Evolutionary conservation across 345 rosid genomes (phyloP), one percentile per base, ranked within the genome.

Genomic region (Acer yangbiense): DNA sequence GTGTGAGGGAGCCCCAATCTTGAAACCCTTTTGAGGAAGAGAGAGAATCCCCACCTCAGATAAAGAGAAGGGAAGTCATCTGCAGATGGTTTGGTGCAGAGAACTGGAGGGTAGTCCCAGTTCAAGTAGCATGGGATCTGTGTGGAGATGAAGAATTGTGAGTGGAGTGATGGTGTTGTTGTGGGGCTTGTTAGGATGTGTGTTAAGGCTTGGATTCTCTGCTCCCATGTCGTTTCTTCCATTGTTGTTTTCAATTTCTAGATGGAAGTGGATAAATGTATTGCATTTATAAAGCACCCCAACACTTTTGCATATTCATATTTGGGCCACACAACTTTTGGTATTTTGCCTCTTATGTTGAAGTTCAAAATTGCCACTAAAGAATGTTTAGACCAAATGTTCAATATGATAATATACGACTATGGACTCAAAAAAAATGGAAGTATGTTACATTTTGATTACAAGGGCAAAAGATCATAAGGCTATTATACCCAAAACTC

Each of bases 71-170:
- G 83, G 76, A 77, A 77, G 21, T 25, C 58, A 50, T 3, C 13
- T 14, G 4, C 14, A 8, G 41, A 44, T 54, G 82, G 76, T 17
- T 27, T 73, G 52, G 69, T 54, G 83, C 91, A 86, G 68, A 89
- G 84, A 62, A 88, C 12, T 11, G 98, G 94, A 20, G 97, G 95
- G 85, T 89, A 94, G 68, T 94, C 94, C 94, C 93, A 90, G 50
- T 84, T 83, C 68, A 88, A 75, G 86, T 88, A 91, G 83, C 85
- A 89, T 18, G 91, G 94, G 63, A 89, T 67, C 46, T 79, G 86
- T 18, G 80, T 68, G 80, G 91, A 73, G 79, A 90, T 69, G 83
- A 90, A 82, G 77, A 87, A 74, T 35, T 89, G 92, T 44, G 94
- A 89, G 78, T 89, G 76, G 75, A 87, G 88, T 1, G 86, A 60